phyloP scores from a whole-genome alignment of 2,329 filamentous ascomycete genomes.

The Emericellopsis cladophorae region DNA sequence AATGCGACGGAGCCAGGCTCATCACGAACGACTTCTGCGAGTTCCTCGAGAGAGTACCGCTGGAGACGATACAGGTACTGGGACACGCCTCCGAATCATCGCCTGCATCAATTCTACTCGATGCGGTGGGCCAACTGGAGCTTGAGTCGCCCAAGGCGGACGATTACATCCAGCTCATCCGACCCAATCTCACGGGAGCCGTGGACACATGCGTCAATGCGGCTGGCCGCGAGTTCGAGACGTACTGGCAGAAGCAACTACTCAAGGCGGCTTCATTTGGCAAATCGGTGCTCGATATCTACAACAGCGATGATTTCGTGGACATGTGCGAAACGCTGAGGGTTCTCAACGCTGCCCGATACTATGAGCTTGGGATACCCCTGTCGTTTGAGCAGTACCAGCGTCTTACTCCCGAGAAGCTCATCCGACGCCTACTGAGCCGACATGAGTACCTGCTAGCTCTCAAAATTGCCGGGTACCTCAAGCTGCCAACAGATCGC shows the following conservation, averaged over 20 bases:
- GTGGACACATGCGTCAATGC: constrained; percentile 91
- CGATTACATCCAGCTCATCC: constrained; percentile 92
- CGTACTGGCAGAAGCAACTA: constrained; percentile 88
- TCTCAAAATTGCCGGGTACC: constrained; percentile 74
- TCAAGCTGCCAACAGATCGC: constrained; percentile 72
- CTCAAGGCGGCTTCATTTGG: constrained; percentile 96
- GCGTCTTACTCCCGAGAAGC: constrained; percentile 73
- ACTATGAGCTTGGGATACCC: constrained; percentile 81
- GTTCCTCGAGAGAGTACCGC: constrained; percentile 87
- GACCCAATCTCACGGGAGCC: constrained; percentile 75
- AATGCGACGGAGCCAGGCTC: constrained; percentile 75
- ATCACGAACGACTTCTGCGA: constrained; percentile 93
- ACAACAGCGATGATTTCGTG: constrained; percentile 97
- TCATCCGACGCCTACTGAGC: constrained; percentile 78
- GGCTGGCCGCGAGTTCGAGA: constrained; percentile 80
- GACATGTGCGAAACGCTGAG: constrained; percentile 93
- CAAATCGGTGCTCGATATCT: constrained; percentile 92
- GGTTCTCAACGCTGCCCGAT: constrained; percentile 83
- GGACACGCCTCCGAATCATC: constrained; percentile 79
- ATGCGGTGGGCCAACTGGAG: constrained; percentile 84
- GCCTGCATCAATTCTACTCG: constrained; percentile 80
- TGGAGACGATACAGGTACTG: constrained; percentile 80
- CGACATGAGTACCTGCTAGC: constrained; percentile 86
- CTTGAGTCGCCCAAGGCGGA: constrained; percentile 93
- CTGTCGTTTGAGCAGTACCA: constrained; percentile 91